Conservation (phyloP, 352 stramenopile genomes). For the Phytophthora sp. region DNA sequence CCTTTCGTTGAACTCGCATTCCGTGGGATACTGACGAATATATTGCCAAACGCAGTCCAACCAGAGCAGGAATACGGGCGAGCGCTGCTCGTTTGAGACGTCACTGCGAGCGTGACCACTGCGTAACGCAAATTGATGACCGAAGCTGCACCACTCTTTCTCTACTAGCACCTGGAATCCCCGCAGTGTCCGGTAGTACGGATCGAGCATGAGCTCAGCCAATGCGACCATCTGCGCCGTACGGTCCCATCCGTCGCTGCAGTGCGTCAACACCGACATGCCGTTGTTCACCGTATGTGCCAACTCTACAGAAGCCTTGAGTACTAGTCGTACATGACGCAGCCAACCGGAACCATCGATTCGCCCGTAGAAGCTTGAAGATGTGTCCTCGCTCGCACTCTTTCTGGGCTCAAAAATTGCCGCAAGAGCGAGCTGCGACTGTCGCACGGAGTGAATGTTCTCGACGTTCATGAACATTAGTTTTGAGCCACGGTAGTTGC, state of each 20-base stretch:
- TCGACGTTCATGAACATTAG: constrained; percentile 98
- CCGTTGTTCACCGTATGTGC: constrained; percentile 94
- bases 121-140: constrained; percentile 96
- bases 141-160: constrained; percentile 99
- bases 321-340: constrained; percentile 92
- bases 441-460: constrained; percentile 98
- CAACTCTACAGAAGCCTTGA: constrained; percentile 93
- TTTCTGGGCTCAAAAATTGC: constrained; percentile 80
- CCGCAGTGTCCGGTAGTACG: constrained; percentile 97
- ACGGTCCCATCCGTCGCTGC: constrained; percentile 99
- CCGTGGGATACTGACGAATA: constrained; percentile 94
- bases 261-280: constrained; percentile 97
- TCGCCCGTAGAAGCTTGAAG: constrained; percentile 84
- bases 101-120: constrained; percentile 93
- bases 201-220: constrained; percentile 97
- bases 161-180: constrained; percentile 97
- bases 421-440: constrained; percentile 91
- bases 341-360: constrained; percentile 97
- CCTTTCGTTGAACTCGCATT: constrained; percentile 97
- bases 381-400: constrained; percentile 78
- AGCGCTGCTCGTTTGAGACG: constrained; percentile 92
- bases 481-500: constrained; percentile 94
- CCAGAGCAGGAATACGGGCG: constrained; percentile 99
- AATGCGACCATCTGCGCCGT: constrained; percentile 97
- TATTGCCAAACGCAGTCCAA: constrained; percentile 99